These are phyloP conservation scores for Ochetophila trinervis DNA, from an alignment of 306 rosid genomes.

Conservation along the genomic window DNA sequence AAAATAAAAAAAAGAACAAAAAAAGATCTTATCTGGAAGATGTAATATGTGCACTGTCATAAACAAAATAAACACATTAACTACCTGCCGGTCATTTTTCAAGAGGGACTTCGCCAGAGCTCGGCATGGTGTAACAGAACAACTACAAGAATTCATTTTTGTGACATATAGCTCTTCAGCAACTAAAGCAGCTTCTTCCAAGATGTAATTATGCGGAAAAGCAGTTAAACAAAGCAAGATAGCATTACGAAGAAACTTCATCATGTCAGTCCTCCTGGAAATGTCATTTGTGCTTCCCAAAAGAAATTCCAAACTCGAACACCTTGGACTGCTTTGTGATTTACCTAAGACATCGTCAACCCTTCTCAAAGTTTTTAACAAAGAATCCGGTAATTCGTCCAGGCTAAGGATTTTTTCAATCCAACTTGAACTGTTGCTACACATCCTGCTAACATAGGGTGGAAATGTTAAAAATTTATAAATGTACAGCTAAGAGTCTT, in stretches of 20 bases:
- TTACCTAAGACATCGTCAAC: slow-evolving; percentile 44
- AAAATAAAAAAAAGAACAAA: not conserved
- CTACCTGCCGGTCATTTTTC: slow-evolving; percentile 87
- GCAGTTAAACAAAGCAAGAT: slow-evolving; percentile 68
- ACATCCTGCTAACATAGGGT: slow-evolving; percentile 38
- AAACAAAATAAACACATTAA: slow-evolving; percentile 10
- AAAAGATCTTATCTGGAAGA: not conserved
- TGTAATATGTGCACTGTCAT: not conserved
- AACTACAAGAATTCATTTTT: slow-evolving; percentile 48
- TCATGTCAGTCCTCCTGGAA: slow-evolving; percentile 50
- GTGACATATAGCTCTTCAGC: slow-evolving; percentile 72
- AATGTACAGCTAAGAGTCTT: not conserved
- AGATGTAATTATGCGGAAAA: slow-evolving; percentile 73
- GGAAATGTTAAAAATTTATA: not conserved
- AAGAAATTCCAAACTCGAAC: slow-evolving; percentile 58
- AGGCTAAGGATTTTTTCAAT: slow-evolving; percentile 56
- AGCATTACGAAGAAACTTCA: slow-evolving; percentile 73
- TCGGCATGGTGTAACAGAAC: slow-evolving; percentile 71
- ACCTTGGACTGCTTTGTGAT: slow-evolving; percentile 34
- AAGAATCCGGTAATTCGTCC: slow-evolving; percentile 66
- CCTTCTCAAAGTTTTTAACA: slow-evolving; percentile 52
- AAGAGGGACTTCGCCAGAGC: slow-evolving; percentile 76
- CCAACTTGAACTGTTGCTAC: slow-evolving; percentile 74
- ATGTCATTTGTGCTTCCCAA: slow-evolving; percentile 37
- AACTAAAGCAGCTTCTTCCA: slow-evolving; percentile 83